Base-by-base conservation (phyloP, 1,284 basidiomycete genomes). In the Moniliophthora roreri region DNA sequence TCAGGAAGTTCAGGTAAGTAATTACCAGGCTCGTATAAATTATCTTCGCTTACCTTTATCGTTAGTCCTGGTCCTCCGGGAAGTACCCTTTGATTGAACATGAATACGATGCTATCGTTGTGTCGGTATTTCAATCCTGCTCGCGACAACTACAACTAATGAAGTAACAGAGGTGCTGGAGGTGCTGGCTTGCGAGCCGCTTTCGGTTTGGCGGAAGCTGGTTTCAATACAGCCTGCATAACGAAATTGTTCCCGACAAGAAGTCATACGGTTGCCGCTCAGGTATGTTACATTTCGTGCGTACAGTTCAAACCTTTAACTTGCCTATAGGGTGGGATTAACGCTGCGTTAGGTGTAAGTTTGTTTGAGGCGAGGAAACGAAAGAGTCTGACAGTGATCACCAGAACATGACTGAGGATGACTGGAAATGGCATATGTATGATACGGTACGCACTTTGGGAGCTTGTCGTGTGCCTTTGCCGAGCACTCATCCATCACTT, bases 351-450 rank as follows among this genome's bases (percentile, higher is more conserved):
- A 53, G 97, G 96, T 58, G 90, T 92, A 71, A 66, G 87, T 77
- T n/a, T 49, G 16, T 15, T 40, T 34, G 41, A 23, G 3, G 48
- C 28, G 42, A 39, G 42, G 44, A 10, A 34, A 37, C 51, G n/a
- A n/a, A 24, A 8, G 24, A 36, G 36, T 38, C 51, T 51, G 48
- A 58, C 47, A 50, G 57, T 24, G 57, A n/a, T 50, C 41, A 45
- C n/a, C 66, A 91, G 88, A 99, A 99, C 80, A 96, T 97, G 93
- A 96, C 94, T 11, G 95, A 98, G 74, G 95, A 98, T 68, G 95
- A 98, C 72, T 98, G 95, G 96, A 80, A 97, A 74, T 99, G 97
- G 97, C 96, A 99, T 73, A 98, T 98, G 93, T 95, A 96, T 73
- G 95, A 98, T 75, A 99, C 96, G 53, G 96, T 91, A 67, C 63